A percentile compares a stretch with the other conserved stretches of the same genome.
These are phyloP conservation scores for Euryodendron excelsum DNA, from an alignment of 148 eudicot genomes.

Conservation along the genomic window DNA sequence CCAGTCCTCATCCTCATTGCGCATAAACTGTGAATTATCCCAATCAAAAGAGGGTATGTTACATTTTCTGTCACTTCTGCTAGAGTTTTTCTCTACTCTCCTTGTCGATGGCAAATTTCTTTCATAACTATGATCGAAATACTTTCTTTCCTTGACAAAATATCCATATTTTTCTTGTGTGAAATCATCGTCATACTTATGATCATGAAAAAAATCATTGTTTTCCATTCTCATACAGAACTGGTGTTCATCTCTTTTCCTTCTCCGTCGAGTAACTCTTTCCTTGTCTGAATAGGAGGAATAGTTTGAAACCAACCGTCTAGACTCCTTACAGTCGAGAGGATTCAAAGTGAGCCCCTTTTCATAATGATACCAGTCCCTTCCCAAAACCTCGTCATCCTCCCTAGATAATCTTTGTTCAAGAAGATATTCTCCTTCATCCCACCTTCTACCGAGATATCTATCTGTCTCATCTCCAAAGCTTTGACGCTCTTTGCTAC, in stretches of 20 bases:
- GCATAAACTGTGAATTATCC: neutral
- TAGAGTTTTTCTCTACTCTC: slow-evolving; percentile 22
- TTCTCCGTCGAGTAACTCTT: slow-evolving; percentile 14
- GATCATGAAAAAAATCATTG: slow-evolving; percentile 3
- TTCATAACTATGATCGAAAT: slow-evolving; percentile 9
- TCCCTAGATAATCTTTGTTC: slow-evolving; percentile 6
- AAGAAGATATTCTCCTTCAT: slow-evolving; percentile 11
- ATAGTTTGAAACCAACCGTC: slow-evolving; percentile 13
- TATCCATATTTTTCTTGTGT: slow-evolving; percentile 11
- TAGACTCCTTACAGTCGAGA: slow-evolving; percentile 13
- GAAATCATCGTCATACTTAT: slow-evolving; percentile 12
- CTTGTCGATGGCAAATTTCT: slow-evolving; percentile 15
- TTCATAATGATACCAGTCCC: slow-evolving; percentile 19
- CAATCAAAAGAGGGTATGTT: slow-evolving; percentile 7
- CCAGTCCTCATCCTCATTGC: slow-evolving; percentile 13
- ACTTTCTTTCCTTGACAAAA: slow-evolving; percentile 16
- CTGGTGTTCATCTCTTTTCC: slow-evolving; percentile 17
- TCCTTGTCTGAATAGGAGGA: slow-evolving; percentile 9
- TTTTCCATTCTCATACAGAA: slow-evolving; percentile 4
- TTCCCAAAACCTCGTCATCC: slow-evolving; percentile 12
- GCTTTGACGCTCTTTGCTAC: slow-evolving; percentile 9
- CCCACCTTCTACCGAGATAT: neutral
- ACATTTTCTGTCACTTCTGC: slow-evolving; percentile 14
- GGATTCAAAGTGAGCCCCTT: slow-evolving; percentile 12
- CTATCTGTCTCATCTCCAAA: slow-evolving; percentile 15